Base-by-base conservation (phyloP, 441 rosid genomes). In the Bruguiera hainesii region DNA sequence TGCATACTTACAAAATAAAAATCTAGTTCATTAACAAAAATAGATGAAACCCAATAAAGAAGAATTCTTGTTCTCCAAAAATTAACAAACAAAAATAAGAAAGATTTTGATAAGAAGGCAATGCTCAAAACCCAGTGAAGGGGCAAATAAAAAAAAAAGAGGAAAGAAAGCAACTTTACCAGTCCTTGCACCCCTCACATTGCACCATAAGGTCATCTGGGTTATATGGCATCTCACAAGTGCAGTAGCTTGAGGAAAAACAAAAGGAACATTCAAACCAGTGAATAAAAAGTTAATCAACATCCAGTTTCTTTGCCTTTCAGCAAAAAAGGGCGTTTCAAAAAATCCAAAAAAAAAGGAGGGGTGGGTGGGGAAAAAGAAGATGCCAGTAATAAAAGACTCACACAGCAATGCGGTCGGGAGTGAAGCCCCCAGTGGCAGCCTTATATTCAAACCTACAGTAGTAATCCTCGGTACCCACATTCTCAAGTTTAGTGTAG, bases 191-290 rank as follows among this genome's bases (percentile, higher is more conserved):
- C 37, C 83, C 90, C 63, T 92, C 98, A 25, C 98, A 88, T 59
- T 85, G 96, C 76, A 92, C 96, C 98, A 90, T 92, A 50, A 92
- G 88, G 68, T 90, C 96, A 64, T 90, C 97, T 0, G 97, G 98
- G 73, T 92, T 90, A 74, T 90, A 88, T 0, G 98, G 98, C 98
- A 90, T 92, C 84, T 92, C 97, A 66, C 98, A 88, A 72, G 88
- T 90, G 81, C 98, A 92, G 76, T 92, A 92, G 86, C 98, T 92
- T 78, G 64, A 58, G 31, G 50, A 62, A 29, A 72, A 67, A 59
- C 29, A 21, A n/a, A 53, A 53, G 4, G 29, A 53, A 53, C 11
- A 42, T 42, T 50, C 7, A 71, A 29, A 42, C 39, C 59, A 42
- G 4, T 11, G 16, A 42, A 42, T 31, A 7, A 68, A 13, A 53